Evolutionary conservation across 1,139 yeast species (phyloP), one percentile per base, ranked within the genome.

Genomic region (Ogataea hybrid): DNA sequence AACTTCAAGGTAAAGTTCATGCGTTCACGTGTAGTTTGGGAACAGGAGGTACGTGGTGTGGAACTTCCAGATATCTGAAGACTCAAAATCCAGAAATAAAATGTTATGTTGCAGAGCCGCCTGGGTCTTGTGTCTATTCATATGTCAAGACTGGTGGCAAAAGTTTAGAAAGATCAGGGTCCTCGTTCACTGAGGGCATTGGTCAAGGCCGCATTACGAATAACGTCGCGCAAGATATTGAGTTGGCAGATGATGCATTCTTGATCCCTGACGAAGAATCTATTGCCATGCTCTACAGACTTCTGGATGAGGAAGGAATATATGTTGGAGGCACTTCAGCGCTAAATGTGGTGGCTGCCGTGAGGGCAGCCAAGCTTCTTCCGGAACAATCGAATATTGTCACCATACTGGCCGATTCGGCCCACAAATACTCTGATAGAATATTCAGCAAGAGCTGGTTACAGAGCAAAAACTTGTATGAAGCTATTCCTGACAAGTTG

Each of bases 151-250:
- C 54, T 78, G 53, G 54, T 10, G 61, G 60, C 32, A 47, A 59
- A 43, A 53, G 59, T 28, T 41, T 59, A 20, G 62, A 76, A 28
- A 73, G 89, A 54, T 77, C 78, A 2, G 96, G 96, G 21, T 76
- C 85, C 2, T 84, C 95, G 1, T 88, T 90, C 64, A 89, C 96
- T 14, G 97, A 89, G 66, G 97, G 97, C 30, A 87, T 89, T 65
- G 97, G 97, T 28, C 97, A 89, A 65, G 96, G 96, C 37, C 75
- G 97, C 55, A 84, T 89, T 54, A 89, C 97, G 7, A 84, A 78
- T 49, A 89, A 89, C 62, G 73, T 89, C 64, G 70, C 71, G 30
- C 86, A 81, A 28, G 96, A 87, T 50, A 65, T 88, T 25, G 82
- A 74, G 14, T 58, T 76, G 17, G 74, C 86, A 37, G 84, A 88